phyloP scores from a whole-genome alignment of 1,139 yeast species.

The Ogataea hybrid region DNA sequence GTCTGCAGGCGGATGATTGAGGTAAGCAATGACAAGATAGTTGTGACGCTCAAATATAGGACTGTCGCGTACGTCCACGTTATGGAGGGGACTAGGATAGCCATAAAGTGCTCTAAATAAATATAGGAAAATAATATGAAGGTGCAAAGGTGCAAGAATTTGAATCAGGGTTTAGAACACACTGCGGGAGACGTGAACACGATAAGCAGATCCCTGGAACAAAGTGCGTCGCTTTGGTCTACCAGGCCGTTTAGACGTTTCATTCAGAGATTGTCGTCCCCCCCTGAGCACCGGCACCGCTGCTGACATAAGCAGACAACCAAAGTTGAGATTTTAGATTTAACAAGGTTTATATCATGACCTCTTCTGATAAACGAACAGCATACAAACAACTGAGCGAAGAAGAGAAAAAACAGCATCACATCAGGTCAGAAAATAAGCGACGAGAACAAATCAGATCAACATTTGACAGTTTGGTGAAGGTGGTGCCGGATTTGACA shows the following conservation, averaged over 20 bases:
- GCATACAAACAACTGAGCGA: constrained; percentile 28
- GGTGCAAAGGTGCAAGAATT: no score
- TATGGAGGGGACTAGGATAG: background rate
- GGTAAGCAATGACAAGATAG: constrained; percentile 24
- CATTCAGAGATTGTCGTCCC: no score
- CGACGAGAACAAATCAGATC: constrained; percentile 39
- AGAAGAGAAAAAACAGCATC: constrained; percentile 40
- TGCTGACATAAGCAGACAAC: background rate
- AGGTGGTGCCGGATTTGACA: constrained; percentile 37
- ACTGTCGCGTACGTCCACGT: constrained; percentile 15
- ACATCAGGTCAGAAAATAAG: constrained; percentile 40
- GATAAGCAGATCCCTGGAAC: no score
- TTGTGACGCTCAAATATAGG: constrained; percentile 18
- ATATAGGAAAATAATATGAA: no score
- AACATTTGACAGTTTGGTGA: constrained; percentile 39
- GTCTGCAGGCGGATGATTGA: constrained; percentile 26
- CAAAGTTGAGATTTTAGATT: background rate
- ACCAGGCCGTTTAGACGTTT: no score
- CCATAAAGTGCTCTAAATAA: background rate
- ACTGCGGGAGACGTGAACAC: no score
- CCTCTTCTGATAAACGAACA: constrained; percentile 8
- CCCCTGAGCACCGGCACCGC: background rate
- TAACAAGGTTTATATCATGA: background rate
- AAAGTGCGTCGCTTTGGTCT: no score
- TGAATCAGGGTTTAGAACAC: no score